phyloP scores from a whole-genome alignment of 257 asterid genomes.

The Coffea eugenioides region DNA sequence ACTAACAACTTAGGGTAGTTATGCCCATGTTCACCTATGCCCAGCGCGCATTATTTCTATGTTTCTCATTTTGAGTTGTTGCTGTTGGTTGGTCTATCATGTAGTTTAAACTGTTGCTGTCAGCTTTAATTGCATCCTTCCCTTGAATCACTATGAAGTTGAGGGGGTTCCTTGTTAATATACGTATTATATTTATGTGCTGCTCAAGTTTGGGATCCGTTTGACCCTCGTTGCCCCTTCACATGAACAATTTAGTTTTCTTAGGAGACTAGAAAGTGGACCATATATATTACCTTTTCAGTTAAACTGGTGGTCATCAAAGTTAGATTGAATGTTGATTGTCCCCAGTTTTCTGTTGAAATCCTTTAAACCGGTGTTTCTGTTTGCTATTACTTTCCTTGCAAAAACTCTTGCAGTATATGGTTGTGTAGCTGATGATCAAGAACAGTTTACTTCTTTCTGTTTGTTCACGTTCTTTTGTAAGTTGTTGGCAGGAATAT shows the following conservation, averaged over 20 bases:
- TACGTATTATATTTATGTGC: too few relatives aligned
- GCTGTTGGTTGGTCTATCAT: too few relatives aligned
- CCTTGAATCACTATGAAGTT: background rate
- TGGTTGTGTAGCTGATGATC: background rate
- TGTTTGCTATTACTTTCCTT: too few relatives aligned
- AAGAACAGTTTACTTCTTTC: background rate
- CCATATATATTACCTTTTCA: background rate
- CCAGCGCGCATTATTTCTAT: background rate
- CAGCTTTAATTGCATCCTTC: background rate
- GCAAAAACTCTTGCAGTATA: too few relatives aligned
- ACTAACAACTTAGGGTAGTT: background rate
- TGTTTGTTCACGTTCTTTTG: background rate
- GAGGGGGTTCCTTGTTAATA: too few relatives aligned
- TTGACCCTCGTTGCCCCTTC: background rate
- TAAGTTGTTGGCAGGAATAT: too few relatives aligned
- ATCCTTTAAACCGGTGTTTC: background rate
- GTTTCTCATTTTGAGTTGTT: background rate
- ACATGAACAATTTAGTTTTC: background rate
- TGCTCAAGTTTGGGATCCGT: background rate
- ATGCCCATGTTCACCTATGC: background rate
- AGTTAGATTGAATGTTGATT: too few relatives aligned
- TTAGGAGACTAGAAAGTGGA: background rate
- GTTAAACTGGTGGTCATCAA: background rate
- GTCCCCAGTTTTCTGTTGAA: background rate
- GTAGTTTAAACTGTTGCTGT: background rate